phyloP scores from a whole-genome alignment of 2,329 filamentous ascomycete genomes.

The Biscogniauxia mediterranea region DNA sequence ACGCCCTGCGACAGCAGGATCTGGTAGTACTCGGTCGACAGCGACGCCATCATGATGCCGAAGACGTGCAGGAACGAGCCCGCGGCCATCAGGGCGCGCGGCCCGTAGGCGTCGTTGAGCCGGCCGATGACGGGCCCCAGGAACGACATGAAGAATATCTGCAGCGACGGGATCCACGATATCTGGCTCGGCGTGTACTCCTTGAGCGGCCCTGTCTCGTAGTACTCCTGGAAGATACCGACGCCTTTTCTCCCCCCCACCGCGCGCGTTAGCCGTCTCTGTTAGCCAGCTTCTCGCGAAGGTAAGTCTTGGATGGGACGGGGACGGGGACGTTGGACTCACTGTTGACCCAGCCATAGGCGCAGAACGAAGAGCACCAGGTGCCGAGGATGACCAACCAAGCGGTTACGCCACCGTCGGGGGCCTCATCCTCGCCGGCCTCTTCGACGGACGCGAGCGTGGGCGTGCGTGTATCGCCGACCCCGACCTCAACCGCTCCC shows the following conservation, averaged over 20 bases:
- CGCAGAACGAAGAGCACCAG: conserved; percentile 41
- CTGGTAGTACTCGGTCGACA: conserved; percentile 46
- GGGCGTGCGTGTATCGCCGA: not conserved
- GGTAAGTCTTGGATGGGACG: conserved; percentile 34
- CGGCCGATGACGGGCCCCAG: no score
- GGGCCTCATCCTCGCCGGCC: not conserved
- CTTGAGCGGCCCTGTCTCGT: no score
- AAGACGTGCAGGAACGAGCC: conserved; percentile 45
- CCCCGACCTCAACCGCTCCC: no score
- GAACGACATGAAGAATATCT: conserved; percentile 41
- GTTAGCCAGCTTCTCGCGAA: no score
- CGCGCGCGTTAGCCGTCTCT: no score
- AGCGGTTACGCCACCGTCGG: conserved; percentile 23
- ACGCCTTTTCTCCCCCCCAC: no score
- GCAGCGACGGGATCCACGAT: no score
- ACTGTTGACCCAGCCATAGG: conserved; percentile 44
- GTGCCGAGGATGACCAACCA: conserved; percentile 27
- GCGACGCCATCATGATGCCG: conserved; percentile 62
- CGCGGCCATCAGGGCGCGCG: no score
- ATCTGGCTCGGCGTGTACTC: no score
- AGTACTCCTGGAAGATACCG: no score
- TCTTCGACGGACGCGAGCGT: not conserved
- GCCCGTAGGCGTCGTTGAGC: no score
- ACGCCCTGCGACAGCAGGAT: conserved; percentile 44
- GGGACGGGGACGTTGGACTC: no score